phyloP scores from a whole-genome alignment of 1,284 basidiomycete species.

The Singerocomus rubriflavus region DNA sequence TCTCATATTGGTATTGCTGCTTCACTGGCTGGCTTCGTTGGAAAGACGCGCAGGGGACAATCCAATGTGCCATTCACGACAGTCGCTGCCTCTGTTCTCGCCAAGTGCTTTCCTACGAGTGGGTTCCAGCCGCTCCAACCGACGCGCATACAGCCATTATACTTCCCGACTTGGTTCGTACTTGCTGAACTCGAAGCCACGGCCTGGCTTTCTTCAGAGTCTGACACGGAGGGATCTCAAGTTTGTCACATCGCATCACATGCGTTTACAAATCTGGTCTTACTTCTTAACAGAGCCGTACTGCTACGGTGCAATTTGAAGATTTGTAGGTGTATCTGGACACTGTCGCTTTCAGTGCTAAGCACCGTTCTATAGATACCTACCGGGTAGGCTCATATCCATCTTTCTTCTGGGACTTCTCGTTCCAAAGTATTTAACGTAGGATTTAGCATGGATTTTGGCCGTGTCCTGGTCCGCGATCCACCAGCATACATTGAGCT shows the following conservation, averaged over 20 bases:
- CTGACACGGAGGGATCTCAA: slow-evolving; percentile 21
- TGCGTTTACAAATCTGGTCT: not conserved
- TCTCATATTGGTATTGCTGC: slow-evolving; percentile 25
- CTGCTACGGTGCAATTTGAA: slow-evolving; percentile 25
- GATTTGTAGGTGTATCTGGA: slow-evolving; percentile 22
- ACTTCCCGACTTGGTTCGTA: slow-evolving; percentile 61
- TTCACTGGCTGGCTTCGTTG: slow-evolving; percentile 17
- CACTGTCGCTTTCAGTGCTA: slow-evolving; percentile 3
- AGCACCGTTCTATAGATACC: slow-evolving; percentile 20
- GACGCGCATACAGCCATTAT: slow-evolving; percentile 42
- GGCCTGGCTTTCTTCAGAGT: slow-evolving; percentile 26
- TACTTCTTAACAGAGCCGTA: slow-evolving; percentile 17
- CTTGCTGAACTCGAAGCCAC: slow-evolving; percentile 48
- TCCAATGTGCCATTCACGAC: slow-evolving; percentile 17
- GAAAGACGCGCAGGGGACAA: slow-evolving; percentile 11
- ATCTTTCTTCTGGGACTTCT: not conserved
- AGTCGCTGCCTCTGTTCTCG: slow-evolving; percentile 24
- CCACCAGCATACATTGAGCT: slow-evolving; percentile 10
- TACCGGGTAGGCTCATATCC: slow-evolving; percentile 24
- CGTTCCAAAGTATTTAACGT: not conserved
- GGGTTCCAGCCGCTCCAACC: slow-evolving; percentile 30
- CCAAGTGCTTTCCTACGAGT: slow-evolving; percentile 28
- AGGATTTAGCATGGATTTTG: slow-evolving; percentile 32
- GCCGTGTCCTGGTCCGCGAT: slow-evolving; percentile 28
- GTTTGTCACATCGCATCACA: slow-evolving; percentile 15